phyloP scores from a whole-genome alignment of 805 yeast genomes.

The Brettanomyces naardenensis region DNA sequence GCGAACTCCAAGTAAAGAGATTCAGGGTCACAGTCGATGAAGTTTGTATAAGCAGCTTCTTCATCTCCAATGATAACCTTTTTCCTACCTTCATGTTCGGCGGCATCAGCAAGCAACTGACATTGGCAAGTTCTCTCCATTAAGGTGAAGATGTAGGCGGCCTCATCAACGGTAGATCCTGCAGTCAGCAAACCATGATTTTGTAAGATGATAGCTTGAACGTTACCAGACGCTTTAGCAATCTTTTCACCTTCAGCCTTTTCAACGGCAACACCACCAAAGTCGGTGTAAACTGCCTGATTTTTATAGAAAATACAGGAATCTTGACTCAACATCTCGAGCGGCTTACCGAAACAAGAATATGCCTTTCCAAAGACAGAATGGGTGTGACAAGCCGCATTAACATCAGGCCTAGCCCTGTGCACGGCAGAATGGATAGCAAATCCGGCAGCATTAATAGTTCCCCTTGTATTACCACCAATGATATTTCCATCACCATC shows the following conservation, averaged over 20 bases:
- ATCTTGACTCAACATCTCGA: constrained; percentile 80
- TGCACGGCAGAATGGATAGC: constrained; percentile 63
- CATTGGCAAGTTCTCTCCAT: constrained; percentile 60
- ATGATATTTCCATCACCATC: constrained; percentile 57
- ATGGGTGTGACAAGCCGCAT: constrained; percentile 69
- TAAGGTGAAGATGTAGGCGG: constrained; percentile 55
- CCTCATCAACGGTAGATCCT: constrained; percentile 67
- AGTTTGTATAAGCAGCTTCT: constrained; percentile 60
- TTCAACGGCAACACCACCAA: constrained; percentile 76
- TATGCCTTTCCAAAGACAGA: constrained; percentile 59
- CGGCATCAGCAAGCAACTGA: constrained; percentile 58
- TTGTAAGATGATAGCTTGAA: constrained; percentile 47
- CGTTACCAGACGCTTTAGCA: constrained; percentile 55
- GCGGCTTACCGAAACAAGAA: constrained; percentile 53
- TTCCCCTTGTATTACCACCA: constrained; percentile 40
- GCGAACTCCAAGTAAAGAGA: constrained; percentile 67
- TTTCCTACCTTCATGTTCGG: constrained; percentile 31
- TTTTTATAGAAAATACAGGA: constrained; percentile 57
- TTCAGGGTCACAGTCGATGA: constrained; percentile 56
- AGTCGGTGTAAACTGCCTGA: constrained; percentile 58
- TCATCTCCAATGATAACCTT: constrained; percentile 44
- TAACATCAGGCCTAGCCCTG: constrained; percentile 59
- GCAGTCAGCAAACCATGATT: constrained; percentile 71
- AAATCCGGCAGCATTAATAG: constrained; percentile 63
- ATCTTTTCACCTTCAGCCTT: constrained; percentile 53